Base-by-base conservation (phyloP, 2,329 filamentous ascomycete genomes). In the Zopfia rhizophila region DNA sequence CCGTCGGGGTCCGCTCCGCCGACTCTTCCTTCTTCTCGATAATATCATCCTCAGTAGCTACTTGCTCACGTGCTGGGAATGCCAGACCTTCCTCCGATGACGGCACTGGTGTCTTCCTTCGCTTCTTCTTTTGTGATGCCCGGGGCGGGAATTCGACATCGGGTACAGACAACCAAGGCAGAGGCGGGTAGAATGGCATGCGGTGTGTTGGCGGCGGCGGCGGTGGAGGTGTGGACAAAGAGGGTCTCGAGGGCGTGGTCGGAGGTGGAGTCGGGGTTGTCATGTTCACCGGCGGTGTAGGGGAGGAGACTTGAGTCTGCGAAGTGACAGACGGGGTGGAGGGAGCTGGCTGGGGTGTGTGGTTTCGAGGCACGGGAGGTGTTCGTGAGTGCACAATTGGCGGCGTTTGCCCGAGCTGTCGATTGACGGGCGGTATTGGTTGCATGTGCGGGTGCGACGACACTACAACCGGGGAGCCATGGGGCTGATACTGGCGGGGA, bases 141-240 rank as follows among this genome's bases (percentile, higher is more conserved):
- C 77, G 75, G 12, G 77, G 67, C 3, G 83, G 83, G 58, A 86
- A 86, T 2, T 76, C 69, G 22, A 69, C 70, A 14, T 80, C 78
- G 12, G 80, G 76, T 19, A 80, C 76, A 10, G 83, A 86, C 23
- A 83, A 75, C 83, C 83, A 86, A 8, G 84, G 84, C 14, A 86
- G 69, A 10, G 75, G 72, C 47, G 81, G 77, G 49, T 76, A 75
- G 61, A 77, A 83, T 2, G 78, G 78, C 61, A 73, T 75, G 38
- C 59, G 59, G 6, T 57, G 53, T 7, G 61, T 52, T 17, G 59
- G 59, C 31, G 62, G 61, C 12, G 61, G 58, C 4, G 45, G 48
- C 18, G 47, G 45, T 7, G 56, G 33, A n/a, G 49, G 33, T 27
- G 48, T 48, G 11, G 56, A 29, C 30, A 53, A 52, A n/a, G 59